phyloP scores from a whole-genome alignment of 2,329 filamentous ascomycete genomes.

The Fusarium sp. region DNA sequence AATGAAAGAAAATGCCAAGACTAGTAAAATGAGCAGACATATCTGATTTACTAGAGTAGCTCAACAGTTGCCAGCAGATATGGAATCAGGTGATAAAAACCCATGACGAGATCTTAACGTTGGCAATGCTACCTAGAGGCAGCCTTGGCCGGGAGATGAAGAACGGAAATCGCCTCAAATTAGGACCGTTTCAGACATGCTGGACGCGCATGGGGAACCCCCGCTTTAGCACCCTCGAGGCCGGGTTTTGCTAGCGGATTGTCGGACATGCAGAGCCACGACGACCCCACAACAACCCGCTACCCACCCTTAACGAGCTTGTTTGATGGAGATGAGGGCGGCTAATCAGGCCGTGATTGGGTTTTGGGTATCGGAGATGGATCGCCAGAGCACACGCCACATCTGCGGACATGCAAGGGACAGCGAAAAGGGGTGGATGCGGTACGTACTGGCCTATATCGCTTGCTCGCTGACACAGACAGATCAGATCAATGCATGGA shows the following conservation, averaged over 20 bases:
- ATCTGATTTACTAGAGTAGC: conserved; percentile 6
- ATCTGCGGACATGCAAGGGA: conserved; percentile 29
- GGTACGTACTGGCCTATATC: conserved; percentile 20
- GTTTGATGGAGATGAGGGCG: conserved; percentile 46
- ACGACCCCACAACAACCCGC: conserved; percentile 27
- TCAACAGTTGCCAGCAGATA: conserved; percentile 9
- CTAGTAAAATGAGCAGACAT: conserved; percentile 4
- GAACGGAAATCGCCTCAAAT: conserved; percentile 40
- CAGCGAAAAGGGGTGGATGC: conserved; percentile 17
- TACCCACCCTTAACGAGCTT: conserved; percentile 44
- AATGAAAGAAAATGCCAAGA: neutral
- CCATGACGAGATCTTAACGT: conserved; percentile 1
- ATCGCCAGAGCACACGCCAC: conserved; percentile 35
- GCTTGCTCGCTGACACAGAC: neutral
- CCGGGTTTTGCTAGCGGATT: conserved; percentile 18
- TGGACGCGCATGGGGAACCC: conserved; percentile 26
- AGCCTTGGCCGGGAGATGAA: conserved; percentile 45
- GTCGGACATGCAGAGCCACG: conserved; percentile 20
- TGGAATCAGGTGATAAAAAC: neutral
- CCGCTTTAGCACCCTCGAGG: conserved; percentile 12
- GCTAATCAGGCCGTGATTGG: conserved; percentile 24
- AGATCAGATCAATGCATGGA: conserved; percentile 24
- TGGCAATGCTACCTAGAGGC: conserved; percentile 8
- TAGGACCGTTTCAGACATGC: conserved; percentile 50
- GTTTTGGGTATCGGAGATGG: neutral